Evolutionary conservation across 768 basidiomycete genomes (phyloP), one percentile per base, ranked within the genome.

Genomic region (Cystobasidium tubakii): DNA sequence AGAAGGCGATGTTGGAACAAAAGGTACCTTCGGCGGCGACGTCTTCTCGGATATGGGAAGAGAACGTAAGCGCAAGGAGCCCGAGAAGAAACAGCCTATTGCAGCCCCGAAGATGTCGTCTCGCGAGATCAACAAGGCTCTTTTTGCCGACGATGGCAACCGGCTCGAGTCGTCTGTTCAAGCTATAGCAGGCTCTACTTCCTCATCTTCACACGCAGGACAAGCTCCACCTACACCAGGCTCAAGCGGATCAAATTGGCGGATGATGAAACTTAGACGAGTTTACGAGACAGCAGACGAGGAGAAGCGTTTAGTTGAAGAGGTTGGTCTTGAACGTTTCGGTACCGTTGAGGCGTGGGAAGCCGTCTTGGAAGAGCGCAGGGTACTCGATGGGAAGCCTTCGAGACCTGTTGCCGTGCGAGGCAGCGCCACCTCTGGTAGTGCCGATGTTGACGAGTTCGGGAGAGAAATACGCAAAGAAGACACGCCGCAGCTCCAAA

Each of bases 221-320:
- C 79, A 43, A 73, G 44, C 25, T 6, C 66, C 66, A 4, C 77
- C 83, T 69, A 86, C 86, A 0, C 91, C 92, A 0, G 95, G 95
- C 1, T 92, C 92, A 1, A 90, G 93, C 3, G 95, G 95, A 13
- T 92, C 91, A 1, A 88, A 87, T 79, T 99, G 96, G 95, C 88
- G 96, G 19, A 98, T 98, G 96, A 92, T 91, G 88, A 92, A 93
- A 77, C 86, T 99, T 0, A 87, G 88, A 46, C 86, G 90, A 19
- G 89, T 92, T 0, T 94, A 91, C 79, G 95, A 98, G 80, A 86
- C 90, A 1, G 92, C 90, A 0, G 88, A 91, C 73, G 94, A 97
- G 78, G 92, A 94, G 81, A 86, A 86, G 4, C 82, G 84, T 3
- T 1, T 10, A 9, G 80, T 91, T 13, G 88, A 91, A 76, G 86